phyloP scores from a whole-genome alignment of 2,329 filamentous ascomycete genomes.

The Fusarium lateritium region DNA sequence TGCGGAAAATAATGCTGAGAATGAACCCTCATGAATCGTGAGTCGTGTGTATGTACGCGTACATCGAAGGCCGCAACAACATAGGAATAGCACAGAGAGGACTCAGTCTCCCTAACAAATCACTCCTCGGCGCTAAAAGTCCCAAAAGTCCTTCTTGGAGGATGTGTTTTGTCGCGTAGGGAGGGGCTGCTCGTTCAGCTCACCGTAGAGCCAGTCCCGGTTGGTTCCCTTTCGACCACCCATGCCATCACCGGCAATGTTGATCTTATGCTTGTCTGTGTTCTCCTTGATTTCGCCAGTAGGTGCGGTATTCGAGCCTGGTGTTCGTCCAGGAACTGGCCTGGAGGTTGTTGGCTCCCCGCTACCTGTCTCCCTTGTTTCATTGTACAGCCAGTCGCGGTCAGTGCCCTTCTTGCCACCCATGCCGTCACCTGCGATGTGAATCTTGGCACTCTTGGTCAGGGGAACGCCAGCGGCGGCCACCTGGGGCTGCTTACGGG shows the following conservation, averaged over 20 bases:
- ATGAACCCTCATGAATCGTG: constrained; percentile 25
- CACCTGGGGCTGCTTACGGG: constrained; percentile 38
- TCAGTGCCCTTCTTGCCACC: constrained; percentile 69
- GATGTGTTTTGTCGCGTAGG: constrained; percentile 55
- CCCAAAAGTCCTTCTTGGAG: constrained; percentile 63
- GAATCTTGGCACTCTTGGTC: constrained; percentile 49
- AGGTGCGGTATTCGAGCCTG: constrained; percentile 30
- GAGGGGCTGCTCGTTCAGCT: constrained; percentile 59
- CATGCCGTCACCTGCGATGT: constrained; percentile 74
- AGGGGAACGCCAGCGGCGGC: constrained; percentile 31
- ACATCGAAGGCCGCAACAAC: constrained; percentile 4
- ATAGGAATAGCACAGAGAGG: neutral
- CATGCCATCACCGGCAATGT: constrained; percentile 74
- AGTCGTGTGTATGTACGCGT: constrained; percentile 18
- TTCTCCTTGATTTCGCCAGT: constrained; percentile 28
- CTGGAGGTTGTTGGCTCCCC: constrained; percentile 35
- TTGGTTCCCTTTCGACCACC: constrained; percentile 70
- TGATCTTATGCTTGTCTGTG: constrained; percentile 51
- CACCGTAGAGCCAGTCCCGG: constrained; percentile 70
- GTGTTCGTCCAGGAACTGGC: constrained; percentile 55
- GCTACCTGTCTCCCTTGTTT: constrained; percentile 56
- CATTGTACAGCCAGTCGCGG: constrained; percentile 70
- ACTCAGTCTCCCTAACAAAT: constrained; percentile 13
- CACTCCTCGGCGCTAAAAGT: constrained; percentile 56
- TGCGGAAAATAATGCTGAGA: constrained; percentile 22